Percentiles rank a stretch among this genome's conserved stretches.
phyloP scores from a whole-genome alignment of 805 yeast genomes.

The Saturnispora zaruensis region DNA sequence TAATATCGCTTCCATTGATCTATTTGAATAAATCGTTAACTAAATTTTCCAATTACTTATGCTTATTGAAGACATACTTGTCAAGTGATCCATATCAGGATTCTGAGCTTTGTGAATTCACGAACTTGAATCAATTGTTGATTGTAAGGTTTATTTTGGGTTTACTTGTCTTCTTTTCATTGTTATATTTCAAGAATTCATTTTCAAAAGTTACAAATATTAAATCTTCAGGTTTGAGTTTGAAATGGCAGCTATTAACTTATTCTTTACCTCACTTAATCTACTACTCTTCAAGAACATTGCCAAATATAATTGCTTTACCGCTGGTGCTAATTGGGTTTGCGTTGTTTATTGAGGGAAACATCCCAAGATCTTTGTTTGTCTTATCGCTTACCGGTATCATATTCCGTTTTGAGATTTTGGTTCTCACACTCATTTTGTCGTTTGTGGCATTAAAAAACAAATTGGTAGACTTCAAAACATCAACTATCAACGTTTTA shows the following conservation, averaged over 20 bases:
- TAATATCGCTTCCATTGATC: conserved; percentile 39
- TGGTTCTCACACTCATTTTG: conserved; percentile 44
- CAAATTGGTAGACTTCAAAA: not conserved
- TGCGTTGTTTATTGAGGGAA: conserved; percentile 41
- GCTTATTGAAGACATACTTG: not conserved
- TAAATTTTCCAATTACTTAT: conserved; percentile 4
- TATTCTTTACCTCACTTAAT: conserved; percentile 70
- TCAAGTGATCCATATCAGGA: not conserved
- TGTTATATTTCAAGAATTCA: conserved; percentile 43
- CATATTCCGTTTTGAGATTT: conserved; percentile 66
- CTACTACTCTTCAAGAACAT: conserved; percentile 72
- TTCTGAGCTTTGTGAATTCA: conserved; percentile 9
- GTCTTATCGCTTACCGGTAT: conserved; percentile 54
- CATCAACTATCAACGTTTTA: conserved; percentile 30
- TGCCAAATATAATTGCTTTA: conserved; percentile 81
- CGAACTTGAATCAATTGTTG: conserved; percentile 45
- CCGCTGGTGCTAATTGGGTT: conserved; percentile 60
- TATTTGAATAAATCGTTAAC: conserved; percentile 1
- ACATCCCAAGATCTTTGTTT: conserved; percentile 38
- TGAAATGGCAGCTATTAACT: conserved; percentile 32
- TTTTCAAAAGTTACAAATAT: conserved; percentile 22
- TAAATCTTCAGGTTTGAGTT: conserved; percentile 8
- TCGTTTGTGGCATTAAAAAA: conserved; percentile 20
- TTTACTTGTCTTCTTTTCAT: conserved; percentile 41
- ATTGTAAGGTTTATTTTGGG: conserved; percentile 57